These are phyloP conservation scores for Silene vulgaris DNA, from an alignment of 179 eudicot species.

Conservation along the genomic window DNA sequence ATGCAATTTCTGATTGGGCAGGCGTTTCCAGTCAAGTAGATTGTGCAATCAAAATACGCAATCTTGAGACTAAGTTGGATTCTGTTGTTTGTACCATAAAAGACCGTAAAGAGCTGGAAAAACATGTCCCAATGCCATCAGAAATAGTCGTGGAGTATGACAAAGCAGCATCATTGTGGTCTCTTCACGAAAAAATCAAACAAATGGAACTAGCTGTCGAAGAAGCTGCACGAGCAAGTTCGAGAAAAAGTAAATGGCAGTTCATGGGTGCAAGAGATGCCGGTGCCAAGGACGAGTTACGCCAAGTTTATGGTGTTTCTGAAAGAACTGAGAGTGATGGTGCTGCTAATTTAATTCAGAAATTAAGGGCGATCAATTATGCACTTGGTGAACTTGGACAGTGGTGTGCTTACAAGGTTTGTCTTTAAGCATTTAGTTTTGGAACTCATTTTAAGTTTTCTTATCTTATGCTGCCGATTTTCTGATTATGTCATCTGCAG, in stretches of 20 bases:
- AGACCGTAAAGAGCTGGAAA: conserved; percentile 91
- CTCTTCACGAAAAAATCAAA: conserved; percentile 87
- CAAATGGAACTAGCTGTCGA: conserved; percentile 86
- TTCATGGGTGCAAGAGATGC: conserved; percentile 99
- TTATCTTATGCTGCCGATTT: background rate
- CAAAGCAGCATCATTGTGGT: conserved; percentile 83
- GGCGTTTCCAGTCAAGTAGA: conserved; percentile 99
- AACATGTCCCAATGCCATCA: conserved; percentile 98
- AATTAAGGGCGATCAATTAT: conserved; percentile 91
- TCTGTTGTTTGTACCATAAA: conserved; percentile 89
- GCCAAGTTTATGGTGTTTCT: conserved; percentile 96
- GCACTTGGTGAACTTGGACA: conserved; percentile 96
- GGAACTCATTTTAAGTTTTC: conserved; percentile 18
- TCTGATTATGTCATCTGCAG: conserved; percentile 41
- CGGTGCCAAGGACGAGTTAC: conserved; percentile 89
- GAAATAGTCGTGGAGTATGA: conserved; percentile 91
- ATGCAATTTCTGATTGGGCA: conserved; percentile 29
- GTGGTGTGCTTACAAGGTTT: conserved; percentile 99
- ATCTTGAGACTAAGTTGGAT: conserved; percentile 91
- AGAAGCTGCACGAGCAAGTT: conserved; percentile 88
- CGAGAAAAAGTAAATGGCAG: conserved; percentile 95
- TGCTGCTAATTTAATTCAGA: conserved; percentile 92
- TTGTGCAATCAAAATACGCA: conserved; percentile 93
- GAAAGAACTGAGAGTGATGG: conserved; percentile 99
- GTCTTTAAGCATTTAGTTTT: conserved; percentile 3